These are phyloP conservation scores for Aspergillus oerlinghausenensis DNA, from an alignment of 2,329 filamentous ascomycete genomes.

Conservation along the genomic window DNA sequence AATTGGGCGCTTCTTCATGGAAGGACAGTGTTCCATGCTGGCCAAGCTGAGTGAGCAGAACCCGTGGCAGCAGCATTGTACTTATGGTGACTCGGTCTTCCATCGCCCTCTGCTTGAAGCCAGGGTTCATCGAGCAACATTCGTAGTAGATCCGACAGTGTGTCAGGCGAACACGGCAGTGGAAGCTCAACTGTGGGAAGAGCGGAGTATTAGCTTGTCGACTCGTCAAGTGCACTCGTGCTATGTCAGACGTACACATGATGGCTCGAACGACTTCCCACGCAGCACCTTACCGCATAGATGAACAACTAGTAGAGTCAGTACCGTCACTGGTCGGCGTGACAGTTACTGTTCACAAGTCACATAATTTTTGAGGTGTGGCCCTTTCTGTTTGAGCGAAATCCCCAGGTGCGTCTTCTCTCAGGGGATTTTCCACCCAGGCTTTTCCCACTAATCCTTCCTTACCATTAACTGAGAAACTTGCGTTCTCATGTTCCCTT, in stretches of 20 bases:
- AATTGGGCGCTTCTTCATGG: background rate
- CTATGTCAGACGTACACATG: background rate
- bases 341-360: background rate
- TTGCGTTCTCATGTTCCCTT: background rate
- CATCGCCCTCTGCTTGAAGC: background rate
- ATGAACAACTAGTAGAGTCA: background rate
- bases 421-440: background rate
- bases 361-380: background rate
- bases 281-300: background rate
- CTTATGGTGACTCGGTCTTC: background rate
- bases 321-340: background rate
- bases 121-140: background rate
- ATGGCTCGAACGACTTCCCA: background rate
- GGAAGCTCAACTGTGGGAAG: background rate
- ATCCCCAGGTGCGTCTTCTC: slow-evolving; percentile 3
- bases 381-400: background rate
- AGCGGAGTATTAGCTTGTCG: background rate
- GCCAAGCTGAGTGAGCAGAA: background rate
- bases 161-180: background rate
- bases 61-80: background rate
- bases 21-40: background rate
- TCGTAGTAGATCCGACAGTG: background rate
- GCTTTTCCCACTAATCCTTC: background rate
- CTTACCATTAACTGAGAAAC: background rate
- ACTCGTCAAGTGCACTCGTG: background rate